Conservation (phyloP, 2,329 filamentous ascomycete genomes). For the Paecilomyces formosus region DNA sequence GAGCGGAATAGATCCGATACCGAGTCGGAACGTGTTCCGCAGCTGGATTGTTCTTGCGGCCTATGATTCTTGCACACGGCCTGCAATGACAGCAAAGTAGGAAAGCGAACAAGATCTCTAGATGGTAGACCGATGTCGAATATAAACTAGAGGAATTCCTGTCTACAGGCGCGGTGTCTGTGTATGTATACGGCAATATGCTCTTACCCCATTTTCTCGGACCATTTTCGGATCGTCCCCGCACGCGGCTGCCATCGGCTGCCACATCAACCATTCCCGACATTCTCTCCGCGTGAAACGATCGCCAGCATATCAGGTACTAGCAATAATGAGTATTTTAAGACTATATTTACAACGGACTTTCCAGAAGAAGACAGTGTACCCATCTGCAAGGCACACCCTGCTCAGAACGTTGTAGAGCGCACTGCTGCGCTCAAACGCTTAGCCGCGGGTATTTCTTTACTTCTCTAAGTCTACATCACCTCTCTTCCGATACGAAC, state of each 20-base stretch:
- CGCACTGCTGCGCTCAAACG: background rate
- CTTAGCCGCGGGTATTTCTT: background rate
- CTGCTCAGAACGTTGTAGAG: background rate
- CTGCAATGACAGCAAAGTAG: too few species aligned
- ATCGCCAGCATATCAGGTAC: too few species aligned
- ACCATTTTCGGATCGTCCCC: background rate
- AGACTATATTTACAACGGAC: background rate
- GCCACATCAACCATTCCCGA: background rate
- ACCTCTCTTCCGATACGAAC: background rate
- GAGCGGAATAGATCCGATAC: background rate
- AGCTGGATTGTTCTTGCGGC: background rate
- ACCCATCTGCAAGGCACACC: background rate
- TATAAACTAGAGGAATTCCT: background rate
- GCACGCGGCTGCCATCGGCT: background rate
- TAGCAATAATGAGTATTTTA: too few species aligned
- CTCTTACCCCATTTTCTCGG: background rate
- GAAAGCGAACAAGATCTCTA: background rate
- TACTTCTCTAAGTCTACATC: background rate
- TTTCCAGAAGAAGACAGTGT: background rate
- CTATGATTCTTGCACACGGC: too few species aligned
- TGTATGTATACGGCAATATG: background rate
- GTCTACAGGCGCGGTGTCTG: background rate
- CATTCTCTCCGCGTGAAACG: background rate
- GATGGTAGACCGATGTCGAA: background rate
- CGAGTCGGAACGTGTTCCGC: background rate